Evolutionary conservation across 768 basidiomycete species (phyloP), one percentile per base, ranked within the genome.

Genomic region (Leccinum sublutescens): DNA sequence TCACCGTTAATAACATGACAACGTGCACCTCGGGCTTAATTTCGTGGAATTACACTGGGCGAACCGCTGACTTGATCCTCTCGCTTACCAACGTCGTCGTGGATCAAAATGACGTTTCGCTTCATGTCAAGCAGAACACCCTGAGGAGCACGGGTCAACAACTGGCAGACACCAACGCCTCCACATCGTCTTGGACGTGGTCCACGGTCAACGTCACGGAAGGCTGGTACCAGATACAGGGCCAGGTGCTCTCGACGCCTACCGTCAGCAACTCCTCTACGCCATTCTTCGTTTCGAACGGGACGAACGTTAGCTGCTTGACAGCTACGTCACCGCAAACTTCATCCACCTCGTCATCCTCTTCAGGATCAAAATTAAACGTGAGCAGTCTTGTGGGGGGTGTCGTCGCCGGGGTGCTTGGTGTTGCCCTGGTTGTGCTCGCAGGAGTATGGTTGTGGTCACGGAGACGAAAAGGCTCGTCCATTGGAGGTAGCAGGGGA

Each of bases 351-450:
- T 55, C 61, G 2, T 25, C 63, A 34, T 59, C 73, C 2, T 51
- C 71, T 4, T 57, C 71, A 5, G 52, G 68, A 7, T 67, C 74
- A 15, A 60, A 65, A 4, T 66, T 70, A 7, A 79, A 79, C 40
- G 69, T 72, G 1, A 80, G 77, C 0, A 75, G 76, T 8, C 80
- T 88, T 27, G 79, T 77, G 5, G 87, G 85, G 2, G 79, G 80
- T 25, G 77, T 81, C 19, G 62, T 86, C 4, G 85, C 82, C 5
- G 81, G 76, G 2, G 19, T 75, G 2, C 64, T 77, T 2, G 78
- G 70, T 14, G 55, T 83, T 33, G 62, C 61, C 5, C 61, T 79
- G 21, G 64, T 75, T 15, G 65, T 73, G 7, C 54, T 77, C 25
- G 62, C 50, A 56, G 73, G 76, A 59, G 57, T 76, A 36, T 75